phyloP scores from a whole-genome alignment of 176 grass and related monocot species.

The Musa troglodytarum region DNA sequence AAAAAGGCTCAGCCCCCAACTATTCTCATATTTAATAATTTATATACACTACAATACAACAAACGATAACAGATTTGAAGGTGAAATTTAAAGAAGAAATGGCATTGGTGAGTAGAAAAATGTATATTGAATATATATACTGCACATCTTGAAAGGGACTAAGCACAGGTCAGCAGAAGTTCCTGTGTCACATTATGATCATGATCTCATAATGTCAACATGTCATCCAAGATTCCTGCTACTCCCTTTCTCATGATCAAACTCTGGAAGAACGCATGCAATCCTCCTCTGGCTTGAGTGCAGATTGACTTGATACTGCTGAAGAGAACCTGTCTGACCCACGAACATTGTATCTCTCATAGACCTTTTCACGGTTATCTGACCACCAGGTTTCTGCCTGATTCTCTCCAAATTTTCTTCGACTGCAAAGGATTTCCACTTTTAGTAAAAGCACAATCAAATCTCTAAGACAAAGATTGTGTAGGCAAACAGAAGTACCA shows the following conservation, averaged over 20 bases:
- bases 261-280: background rate
- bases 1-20: background rate
- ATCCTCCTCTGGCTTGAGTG: constrained; percentile 16
- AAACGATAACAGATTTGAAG: background rate
- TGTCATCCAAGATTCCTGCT: background rate
- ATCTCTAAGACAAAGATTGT: too few species aligned
- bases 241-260: background rate
- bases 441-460: background rate
- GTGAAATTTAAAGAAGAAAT: background rate
- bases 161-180: background rate
- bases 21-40: background rate
- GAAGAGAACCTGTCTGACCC: constrained; percentile 63
- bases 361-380: constrained; percentile 79
- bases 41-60: constrained; percentile 1
- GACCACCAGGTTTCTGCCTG: constrained; percentile 93
- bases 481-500: too few species aligned
- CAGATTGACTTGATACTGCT: constrained; percentile 52
- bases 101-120: background rate
- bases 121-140: background rate
- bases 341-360: constrained; percentile 74
- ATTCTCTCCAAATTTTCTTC: constrained; percentile 81
- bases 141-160: background rate
- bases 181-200: background rate
- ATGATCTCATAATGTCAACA: background rate
- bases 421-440: constrained; percentile 28